phyloP scores from a whole-genome alignment of 495 filamentous ascomycete species.

The Cercophora scortea region DNA sequence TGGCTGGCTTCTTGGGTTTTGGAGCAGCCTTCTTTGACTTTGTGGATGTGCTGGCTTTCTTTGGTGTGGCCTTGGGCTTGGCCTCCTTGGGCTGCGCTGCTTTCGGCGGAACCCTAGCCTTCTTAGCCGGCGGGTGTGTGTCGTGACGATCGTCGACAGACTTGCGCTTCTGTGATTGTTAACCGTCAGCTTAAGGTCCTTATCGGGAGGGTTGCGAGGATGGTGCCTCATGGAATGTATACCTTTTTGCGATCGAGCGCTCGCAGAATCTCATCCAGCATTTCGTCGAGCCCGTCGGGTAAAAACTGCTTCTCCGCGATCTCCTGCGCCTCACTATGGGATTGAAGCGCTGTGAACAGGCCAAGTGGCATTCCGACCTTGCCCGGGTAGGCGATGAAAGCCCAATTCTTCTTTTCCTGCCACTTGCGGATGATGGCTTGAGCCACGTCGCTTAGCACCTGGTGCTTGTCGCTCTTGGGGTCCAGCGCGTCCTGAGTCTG shows the following conservation, averaged over 20 bases:
- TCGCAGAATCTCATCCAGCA: conserved; percentile 57
- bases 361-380: conserved; percentile 73
- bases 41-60: not conserved
- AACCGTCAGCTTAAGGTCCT: not conserved
- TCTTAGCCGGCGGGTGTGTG: conserved; percentile 24
- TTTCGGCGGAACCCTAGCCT: conserved; percentile 21
- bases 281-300: conserved; percentile 72
- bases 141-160: conserved; percentile 32
- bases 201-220: not conserved
- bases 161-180: conserved; percentile 37
- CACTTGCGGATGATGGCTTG: conserved; percentile 76
- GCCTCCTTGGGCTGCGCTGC: conserved; percentile 11
- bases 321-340: conserved; percentile 70
- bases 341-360: conserved; percentile 66
- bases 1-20: conserved; percentile 16
- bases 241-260: conserved; percentile 49
- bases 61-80: not conserved
- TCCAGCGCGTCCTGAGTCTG: conserved; percentile 73
- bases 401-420: conserved; percentile 69
- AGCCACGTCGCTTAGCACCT: conserved; percentile 82
- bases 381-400: conserved; percentile 70
- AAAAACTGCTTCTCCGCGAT: conserved; percentile 79
- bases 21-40: conserved; percentile 1
- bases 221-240: conserved; percentile 6
- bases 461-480: conserved; percentile 58